These are phyloP conservation scores for Neurospora pannonica DNA, from an alignment of 495 filamentous ascomycete species.

Conservation along the genomic window DNA sequence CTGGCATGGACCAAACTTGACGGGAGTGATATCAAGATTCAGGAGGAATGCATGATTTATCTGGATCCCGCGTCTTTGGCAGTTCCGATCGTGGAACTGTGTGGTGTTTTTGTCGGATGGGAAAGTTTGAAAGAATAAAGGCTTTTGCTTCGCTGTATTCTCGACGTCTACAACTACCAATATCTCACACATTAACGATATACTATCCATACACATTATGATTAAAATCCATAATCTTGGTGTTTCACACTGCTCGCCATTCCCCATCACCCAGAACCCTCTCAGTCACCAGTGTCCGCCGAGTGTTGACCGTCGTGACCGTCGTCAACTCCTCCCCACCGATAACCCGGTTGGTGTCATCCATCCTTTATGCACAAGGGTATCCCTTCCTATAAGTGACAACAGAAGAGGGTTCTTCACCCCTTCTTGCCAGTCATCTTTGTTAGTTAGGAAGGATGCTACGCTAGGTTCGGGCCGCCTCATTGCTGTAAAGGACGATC, in stretches of 20 bases:
- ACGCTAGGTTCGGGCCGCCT: not conserved
- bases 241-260: not conserved
- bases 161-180: not conserved
- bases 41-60: not conserved
- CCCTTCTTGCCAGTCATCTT: not conserved
- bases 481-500: not conserved
- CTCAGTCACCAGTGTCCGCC: not conserved
- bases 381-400: not conserved
- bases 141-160: not conserved
- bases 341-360: not conserved
- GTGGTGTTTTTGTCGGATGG: not conserved
- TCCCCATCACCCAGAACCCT: not conserved
- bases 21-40: not conserved
- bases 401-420: not conserved
- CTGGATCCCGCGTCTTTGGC: not conserved
- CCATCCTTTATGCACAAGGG: not conserved
- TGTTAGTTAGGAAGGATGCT: not conserved
- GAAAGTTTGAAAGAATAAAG: not conserved
- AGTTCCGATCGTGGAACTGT: not conserved
- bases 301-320: not conserved
- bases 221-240: not conserved
- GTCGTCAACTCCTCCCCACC: not conserved
- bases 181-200: not conserved
- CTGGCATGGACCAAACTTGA: not conserved
- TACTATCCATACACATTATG: not conserved